Conservation (phyloP, 192 early-diverging fungal species). For the Neocallimastix lanati region DNA sequence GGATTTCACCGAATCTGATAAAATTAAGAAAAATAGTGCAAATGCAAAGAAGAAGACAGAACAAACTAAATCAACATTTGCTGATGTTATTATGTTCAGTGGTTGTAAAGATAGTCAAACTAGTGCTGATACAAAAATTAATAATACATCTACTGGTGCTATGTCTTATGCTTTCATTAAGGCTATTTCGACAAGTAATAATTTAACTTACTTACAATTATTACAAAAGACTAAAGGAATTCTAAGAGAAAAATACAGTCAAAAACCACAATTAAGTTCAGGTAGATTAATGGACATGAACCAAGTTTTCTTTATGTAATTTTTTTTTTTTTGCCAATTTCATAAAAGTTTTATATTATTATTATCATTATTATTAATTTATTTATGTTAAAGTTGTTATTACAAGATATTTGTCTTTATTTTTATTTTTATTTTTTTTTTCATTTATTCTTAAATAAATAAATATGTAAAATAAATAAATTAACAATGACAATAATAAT, state of each 20-base stretch:
- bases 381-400: too few relatives aligned
- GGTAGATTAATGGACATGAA: conserved; percentile 20
- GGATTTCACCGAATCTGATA: neutral
- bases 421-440: too few relatives aligned
- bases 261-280: conserved; percentile 23
- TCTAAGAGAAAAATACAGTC: conserved; percentile 2
- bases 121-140: conserved; percentile 46
- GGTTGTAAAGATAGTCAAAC: conserved; percentile 53
- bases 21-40: neutral
- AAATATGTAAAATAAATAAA: too few relatives aligned
- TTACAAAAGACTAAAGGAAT: neutral
- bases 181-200: neutral
- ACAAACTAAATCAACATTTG: conserved; percentile 6
- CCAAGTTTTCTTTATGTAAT: neutral
- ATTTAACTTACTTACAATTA: neutral
- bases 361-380: too few relatives aligned
- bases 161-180: conserved; percentile 45
- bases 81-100: conserved; percentile 51
- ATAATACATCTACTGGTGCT: conserved; percentile 38
- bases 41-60: neutral
- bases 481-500: too few relatives aligned
- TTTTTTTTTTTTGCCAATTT: neutral
- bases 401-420: too few relatives aligned
- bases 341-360: too few relatives aligned
- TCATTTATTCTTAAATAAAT: too few relatives aligned